Conservation (phyloP, 768 basidiomycete species). For the Dioszegia aurantiaca region DNA sequence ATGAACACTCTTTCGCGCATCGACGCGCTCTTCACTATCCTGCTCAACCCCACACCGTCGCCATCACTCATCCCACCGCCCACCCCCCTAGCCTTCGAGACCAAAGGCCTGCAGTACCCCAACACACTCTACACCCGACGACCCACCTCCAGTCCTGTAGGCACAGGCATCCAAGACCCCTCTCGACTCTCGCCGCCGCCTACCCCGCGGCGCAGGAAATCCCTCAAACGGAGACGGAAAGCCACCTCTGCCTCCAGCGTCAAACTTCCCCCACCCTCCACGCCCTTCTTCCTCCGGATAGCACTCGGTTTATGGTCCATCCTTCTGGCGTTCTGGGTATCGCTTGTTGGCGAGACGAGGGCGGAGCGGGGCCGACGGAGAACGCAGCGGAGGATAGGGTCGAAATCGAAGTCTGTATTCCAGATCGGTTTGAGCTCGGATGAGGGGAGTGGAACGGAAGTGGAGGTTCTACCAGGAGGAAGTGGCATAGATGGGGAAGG, state of each 20-base stretch:
- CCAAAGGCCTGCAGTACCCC: background rate
- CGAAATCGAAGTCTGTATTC: background rate
- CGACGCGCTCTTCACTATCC: conserved; percentile 1
- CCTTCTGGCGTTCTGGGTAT: conserved; percentile 39
- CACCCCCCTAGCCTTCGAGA: background rate
- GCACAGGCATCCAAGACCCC: conserved; percentile 4
- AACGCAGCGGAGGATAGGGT: conserved; percentile 6
- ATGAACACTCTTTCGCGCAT: conserved; percentile 9
- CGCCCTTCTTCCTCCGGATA: conserved; percentile 36
- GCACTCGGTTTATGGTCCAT: conserved; percentile 43
- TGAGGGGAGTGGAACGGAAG: conserved; percentile 18
- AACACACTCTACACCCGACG: background rate
- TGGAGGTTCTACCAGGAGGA: conserved; percentile 8
- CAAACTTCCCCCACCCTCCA: conserved; percentile 41
- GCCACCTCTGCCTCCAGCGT: conserved; percentile 28
- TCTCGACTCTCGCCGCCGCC: background rate
- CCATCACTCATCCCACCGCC: background rate
- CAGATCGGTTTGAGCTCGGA: conserved; percentile 14
- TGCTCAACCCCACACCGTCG: background rate
- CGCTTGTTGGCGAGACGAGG: conserved; percentile 44
- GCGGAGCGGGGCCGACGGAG: conserved; percentile 25
- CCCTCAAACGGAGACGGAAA: conserved; percentile 17
- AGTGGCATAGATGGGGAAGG: conserved; percentile 13
- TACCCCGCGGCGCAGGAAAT: conserved; percentile 12
- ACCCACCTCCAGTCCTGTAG: background rate